Evolutionary conservation across 192 early-diverging fungal genomes (phyloP), one percentile per base, ranked within the genome.

Genomic region (Backusella liffmaniae): DNA sequence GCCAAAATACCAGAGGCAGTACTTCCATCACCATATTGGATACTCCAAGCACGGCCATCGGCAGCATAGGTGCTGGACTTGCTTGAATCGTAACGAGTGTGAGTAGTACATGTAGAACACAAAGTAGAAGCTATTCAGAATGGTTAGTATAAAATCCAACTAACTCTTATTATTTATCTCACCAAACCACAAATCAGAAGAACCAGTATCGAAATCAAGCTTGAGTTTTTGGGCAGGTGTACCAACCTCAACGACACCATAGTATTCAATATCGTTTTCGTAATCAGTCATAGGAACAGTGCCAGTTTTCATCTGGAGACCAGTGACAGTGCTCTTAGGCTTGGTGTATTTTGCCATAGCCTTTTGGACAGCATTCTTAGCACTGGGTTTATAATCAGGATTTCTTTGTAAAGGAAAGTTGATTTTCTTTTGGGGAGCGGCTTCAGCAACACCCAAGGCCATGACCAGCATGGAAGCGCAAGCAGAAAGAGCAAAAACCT

Each of bases 201-300:
- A 91, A 23, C 92, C 92, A 4, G 91, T 93, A 68, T 93, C 91
- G 39, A 93, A 86, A 70, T 91, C 86, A n/a, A 93, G 80, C 66
- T 91, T 91, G 77, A 93, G 90, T 42, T 80, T 81, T 66, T 91
- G 89, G 21, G 89, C 87, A 44, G 91, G 91, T 10, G 91, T 87
- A 12, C 91, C 91, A 26, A 91, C 83, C 1, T 86, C 80, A 5
- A 91, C 89, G n/a, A 82, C 79, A 65, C 86, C 89, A 72, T 93
- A 93, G 70, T 93, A 93, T 85, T 93, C 85, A 35, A 84, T 51
- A 72, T 84, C 83, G 65, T 84, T 82, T 29, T 81, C 77, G 26
- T 82, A 81, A 72, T 84, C 81, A 7, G 77, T 79, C 32, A 86
- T 74, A 10, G 83, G 77, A 59, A 80, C 70, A 34, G 53, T 70